These are phyloP conservation scores for Aspergillus sp. DNA, from an alignment of 2,329 filamentous ascomycete species.

Conservation along the genomic window DNA sequence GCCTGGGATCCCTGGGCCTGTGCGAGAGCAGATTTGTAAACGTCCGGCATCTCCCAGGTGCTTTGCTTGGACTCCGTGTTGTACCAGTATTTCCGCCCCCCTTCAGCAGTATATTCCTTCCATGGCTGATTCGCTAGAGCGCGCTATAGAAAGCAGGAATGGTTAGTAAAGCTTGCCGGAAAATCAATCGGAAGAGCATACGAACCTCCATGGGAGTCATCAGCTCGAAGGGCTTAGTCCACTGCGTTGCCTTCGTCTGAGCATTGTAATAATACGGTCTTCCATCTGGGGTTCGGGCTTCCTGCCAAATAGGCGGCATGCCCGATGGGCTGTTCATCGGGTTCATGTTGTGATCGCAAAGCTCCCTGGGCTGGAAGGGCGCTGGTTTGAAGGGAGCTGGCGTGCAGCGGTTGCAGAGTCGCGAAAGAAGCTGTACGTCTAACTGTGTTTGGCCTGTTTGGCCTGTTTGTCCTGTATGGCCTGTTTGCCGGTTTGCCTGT, in stretches of 20 bases:
- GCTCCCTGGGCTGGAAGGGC: background rate
- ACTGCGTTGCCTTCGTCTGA: conserved; percentile 78
- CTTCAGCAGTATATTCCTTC: conserved; percentile 83
- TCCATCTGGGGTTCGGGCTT: conserved; percentile 71
- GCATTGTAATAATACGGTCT: conserved; percentile 86
- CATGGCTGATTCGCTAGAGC: conserved; percentile 75
- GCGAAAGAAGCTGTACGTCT: no score
- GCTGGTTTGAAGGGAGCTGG: no score
- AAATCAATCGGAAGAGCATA: conserved; percentile 8
- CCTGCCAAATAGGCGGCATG: conserved; percentile 61
- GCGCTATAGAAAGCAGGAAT: conserved; percentile 44
- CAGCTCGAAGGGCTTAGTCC: conserved; percentile 85
- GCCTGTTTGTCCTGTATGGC: no score
- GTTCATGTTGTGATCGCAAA: conserved; percentile 17
- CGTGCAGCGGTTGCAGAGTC: no score
- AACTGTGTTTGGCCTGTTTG: no score
- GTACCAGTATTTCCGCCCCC: conserved; percentile 90
- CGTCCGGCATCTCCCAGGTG: conserved; percentile 87
- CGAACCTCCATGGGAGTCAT: conserved; percentile 73
- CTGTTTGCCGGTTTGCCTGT: no score
- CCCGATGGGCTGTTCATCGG: conserved; percentile 51
- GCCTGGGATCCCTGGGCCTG: conserved; percentile 39
- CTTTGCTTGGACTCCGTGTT: conserved; percentile 87
- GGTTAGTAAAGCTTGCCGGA: conserved; percentile 7
- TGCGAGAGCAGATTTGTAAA: conserved; percentile 65